A percentile compares a stretch with the other conserved stretches of the same genome.
These are phyloP conservation scores for Mimosa bimucronata DNA, from an alignment of 306 rosid genomes.

Conservation along the genomic window DNA sequence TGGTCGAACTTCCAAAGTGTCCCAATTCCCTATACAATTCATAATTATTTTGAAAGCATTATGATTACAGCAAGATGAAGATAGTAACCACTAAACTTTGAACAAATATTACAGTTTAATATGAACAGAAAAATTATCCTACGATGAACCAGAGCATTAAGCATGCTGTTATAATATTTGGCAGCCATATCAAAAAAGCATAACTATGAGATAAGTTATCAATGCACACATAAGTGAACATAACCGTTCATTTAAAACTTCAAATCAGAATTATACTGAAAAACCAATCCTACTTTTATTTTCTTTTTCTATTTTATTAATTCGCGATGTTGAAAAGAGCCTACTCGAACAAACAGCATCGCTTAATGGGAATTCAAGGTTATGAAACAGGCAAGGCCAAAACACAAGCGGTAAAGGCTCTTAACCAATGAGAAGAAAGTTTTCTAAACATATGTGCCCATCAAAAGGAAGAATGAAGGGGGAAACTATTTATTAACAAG, in stretches of 20 bases:
- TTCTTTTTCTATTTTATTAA: too few relatives aligned
- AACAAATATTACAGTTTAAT: slow-evolving; percentile 28
- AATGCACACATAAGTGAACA: neutral
- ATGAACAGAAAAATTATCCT: slow-evolving; percentile 44
- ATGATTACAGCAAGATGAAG: slow-evolving; percentile 26
- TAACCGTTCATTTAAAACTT: neutral
- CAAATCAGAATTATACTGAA: neutral
- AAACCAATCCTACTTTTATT: neutral
- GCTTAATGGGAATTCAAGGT: slow-evolving; percentile 10
- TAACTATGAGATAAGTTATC: neutral
- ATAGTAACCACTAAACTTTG: slow-evolving; percentile 6
- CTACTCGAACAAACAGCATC: neutral
- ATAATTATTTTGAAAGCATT: slow-evolving; percentile 24
- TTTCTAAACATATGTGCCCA: neutral
- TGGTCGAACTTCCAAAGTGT: slow-evolving; percentile 92
- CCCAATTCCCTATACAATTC: slow-evolving; percentile 75
- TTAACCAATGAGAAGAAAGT: slow-evolving; percentile 26
- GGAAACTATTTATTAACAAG: neutral
- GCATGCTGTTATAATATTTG: neutral
- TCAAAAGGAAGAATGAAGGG: slow-evolving; percentile 19
- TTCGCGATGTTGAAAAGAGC: neutral
- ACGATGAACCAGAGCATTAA: neutral
- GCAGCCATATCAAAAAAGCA: neutral
- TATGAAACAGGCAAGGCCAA: slow-evolving; percentile 17
- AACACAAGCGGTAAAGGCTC: neutral